Evolutionary conservation across 2,329 filamentous ascomycete species (phyloP).

Genomic region (Neospermospora avenae): DNA sequence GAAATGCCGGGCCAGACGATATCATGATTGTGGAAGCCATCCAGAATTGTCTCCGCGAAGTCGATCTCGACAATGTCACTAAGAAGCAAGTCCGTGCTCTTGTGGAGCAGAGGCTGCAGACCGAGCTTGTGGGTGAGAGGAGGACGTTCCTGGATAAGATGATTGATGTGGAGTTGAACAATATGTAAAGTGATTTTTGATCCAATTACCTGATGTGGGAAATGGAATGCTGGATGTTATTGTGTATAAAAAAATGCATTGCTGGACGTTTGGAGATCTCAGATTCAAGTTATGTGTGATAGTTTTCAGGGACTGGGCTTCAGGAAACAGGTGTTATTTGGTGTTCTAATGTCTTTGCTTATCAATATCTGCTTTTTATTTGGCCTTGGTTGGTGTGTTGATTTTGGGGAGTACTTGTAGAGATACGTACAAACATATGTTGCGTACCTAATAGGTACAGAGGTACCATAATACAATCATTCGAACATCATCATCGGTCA

Average conservation of each 20-base stretch:
- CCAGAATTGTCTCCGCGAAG: conserved; percentile 75
- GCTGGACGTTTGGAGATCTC: not conserved
- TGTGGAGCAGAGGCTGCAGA: conserved; percentile 85
- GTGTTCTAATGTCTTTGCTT: not conserved
- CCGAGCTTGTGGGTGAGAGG: conserved; percentile 80
- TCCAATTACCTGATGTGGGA: not conserved
- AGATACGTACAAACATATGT: not conserved
- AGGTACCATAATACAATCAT: conserved; percentile 11
- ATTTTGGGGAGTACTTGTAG: not conserved
- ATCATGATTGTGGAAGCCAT: conserved; percentile 79
- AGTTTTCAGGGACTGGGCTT: not conserved
- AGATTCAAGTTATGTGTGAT: not conserved
- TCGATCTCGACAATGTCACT: conserved; percentile 93
- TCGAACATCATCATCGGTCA: not conserved
- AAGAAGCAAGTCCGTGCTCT: conserved; percentile 95
- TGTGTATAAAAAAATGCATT: conserved; percentile 1
- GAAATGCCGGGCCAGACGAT: conserved; percentile 67
- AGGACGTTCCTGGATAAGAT: conserved; percentile 85
- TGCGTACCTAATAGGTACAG: conserved; percentile 11
- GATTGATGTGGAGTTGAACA: conserved; percentile 91
- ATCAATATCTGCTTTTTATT: not conserved
- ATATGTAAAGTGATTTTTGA: conserved; percentile 61
- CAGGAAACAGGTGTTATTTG: conserved; percentile 4
- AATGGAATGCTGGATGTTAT: not conserved
- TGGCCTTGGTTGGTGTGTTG: not conserved